Base-by-base conservation (phyloP, 352 stramenopile species). In the Phytophthora agathidicida region DNA sequence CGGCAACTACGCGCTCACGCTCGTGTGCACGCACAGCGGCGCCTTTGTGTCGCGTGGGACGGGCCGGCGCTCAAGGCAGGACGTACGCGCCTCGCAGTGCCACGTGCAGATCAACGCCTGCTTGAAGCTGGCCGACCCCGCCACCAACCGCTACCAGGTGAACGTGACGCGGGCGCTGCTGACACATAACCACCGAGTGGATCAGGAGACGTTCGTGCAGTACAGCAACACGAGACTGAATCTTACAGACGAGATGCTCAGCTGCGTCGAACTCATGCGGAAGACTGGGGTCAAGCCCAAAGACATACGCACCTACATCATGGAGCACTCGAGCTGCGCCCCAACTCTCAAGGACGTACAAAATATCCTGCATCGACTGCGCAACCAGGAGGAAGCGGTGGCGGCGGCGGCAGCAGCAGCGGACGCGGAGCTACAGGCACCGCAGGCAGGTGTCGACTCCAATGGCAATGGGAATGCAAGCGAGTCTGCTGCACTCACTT, bases 321-420 rank as follows among this genome's bases (percentile, higher is more conserved):
- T 68, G 47, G 42, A 64, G 31, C 54, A 73, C 24, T 76, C 67
- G n/a, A 65, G 7, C 27, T 76, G 67, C 38, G 23, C 38, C 3
- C 67, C 67, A 13, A 76, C 67, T n/a, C 32, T 67, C 42, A 77
- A 74, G 32, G 64, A 77, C 54, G 64, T 74, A 37, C 59, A 71
- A 42, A 74, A 77, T 38, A 65, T 71, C 4, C 37, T 77, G 37
- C 43, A 64, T 19, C 50, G 60, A 24, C 55, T 77, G 10, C 60
- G 39, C 20, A 50, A 20, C 48, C 58, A 57, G 42, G 57, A 65
- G 13, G 58, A 62, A 5, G 36, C 47, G 11, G 30, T 52, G 23
- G 10, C 32, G 17, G 42, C 20, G n/a, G 28, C 28, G 8, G 14
- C 14, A n/a, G 19, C 31, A 30, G 39, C 30, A 9, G 48, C 24